These are phyloP conservation scores for Cryptosporidium bovis DNA, from an alignment of 169 alveolate genomes.

Conservation along the genomic window DNA sequence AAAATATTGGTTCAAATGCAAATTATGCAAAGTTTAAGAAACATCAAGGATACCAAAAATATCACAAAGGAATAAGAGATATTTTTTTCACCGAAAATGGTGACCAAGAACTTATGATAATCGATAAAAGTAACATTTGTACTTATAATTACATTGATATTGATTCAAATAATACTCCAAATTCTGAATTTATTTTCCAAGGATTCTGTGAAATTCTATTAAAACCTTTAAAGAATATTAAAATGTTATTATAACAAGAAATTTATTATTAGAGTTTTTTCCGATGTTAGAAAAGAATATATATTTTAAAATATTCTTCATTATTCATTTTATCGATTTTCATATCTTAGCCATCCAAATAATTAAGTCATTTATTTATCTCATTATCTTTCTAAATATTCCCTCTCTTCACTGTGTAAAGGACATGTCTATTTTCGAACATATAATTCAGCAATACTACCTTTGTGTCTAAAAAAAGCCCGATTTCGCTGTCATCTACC, in stretches of 20 bases:
- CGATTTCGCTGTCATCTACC: too few relatives aligned
- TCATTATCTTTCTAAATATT: too few relatives aligned
- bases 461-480: too few relatives aligned
- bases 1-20: background rate
- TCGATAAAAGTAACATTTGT: constrained; percentile 28
- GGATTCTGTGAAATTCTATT: constrained; percentile 51
- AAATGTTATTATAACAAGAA: background rate
- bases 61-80: background rate
- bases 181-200: constrained; percentile 37
- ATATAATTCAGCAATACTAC: background rate
- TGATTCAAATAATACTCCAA: background rate
- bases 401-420: background rate
- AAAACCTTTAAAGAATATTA: constrained; percentile 22
- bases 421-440: background rate
- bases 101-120: constrained; percentile 17
- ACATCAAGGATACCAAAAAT: background rate
- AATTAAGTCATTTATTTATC: too few relatives aligned
- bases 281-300: background rate
- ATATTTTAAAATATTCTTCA: background rate
- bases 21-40: background rate
- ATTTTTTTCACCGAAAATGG: constrained; percentile 26
- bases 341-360: too few relatives aligned
- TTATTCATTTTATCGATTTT: too few relatives aligned
- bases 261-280: background rate
- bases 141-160: background rate